These are phyloP conservation scores for Paraconiothyrium sp. DNA, from an alignment of 2,329 filamentous ascomycete genomes.

Conservation along the genomic window DNA sequence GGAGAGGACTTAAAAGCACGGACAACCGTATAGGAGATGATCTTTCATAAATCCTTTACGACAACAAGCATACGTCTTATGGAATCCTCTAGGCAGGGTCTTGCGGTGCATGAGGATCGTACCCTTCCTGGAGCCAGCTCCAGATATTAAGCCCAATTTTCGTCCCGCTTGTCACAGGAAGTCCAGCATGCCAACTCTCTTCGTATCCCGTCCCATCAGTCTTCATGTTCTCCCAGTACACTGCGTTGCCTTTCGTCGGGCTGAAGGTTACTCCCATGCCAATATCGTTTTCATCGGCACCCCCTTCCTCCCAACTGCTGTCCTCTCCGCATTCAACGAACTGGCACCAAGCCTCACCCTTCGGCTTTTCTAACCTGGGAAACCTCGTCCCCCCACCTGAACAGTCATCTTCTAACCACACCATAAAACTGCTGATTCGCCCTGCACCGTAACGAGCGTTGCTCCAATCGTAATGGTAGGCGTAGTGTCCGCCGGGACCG, in stretches of 20 bases:
- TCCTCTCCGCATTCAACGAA: constrained; percentile 63
- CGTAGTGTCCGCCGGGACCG: constrained; percentile 66
- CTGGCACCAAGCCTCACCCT: constrained; percentile 62
- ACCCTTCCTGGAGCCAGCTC: constrained; percentile 66
- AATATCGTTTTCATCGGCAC: constrained; percentile 31
- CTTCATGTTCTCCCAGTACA: constrained; percentile 70
- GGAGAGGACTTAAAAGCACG: background rate
- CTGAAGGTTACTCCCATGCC: constrained; percentile 65
- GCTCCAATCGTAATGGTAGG: constrained; percentile 66
- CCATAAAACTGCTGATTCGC: constrained; percentile 69
- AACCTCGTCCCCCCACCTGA: constrained; percentile 70
- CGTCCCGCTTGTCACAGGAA: constrained; percentile 64
- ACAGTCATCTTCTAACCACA: constrained; percentile 63
- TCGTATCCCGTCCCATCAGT: constrained; percentile 64
- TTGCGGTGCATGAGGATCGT: constrained; percentile 22
- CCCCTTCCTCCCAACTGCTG: constrained; percentile 22
- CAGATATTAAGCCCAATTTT: constrained; percentile 73
- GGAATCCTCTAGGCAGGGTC: background rate
- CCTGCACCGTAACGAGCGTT: constrained; percentile 47
- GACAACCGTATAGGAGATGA: background rate
- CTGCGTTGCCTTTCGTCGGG: constrained; percentile 65
- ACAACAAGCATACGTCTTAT: background rate
- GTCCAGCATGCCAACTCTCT: constrained; percentile 69
- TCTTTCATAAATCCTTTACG: background rate
- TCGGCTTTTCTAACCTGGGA: constrained; percentile 59